Evolutionary conservation across 257 asterid genomes (phyloP).

Genomic region (Agastache rugosa): DNA sequence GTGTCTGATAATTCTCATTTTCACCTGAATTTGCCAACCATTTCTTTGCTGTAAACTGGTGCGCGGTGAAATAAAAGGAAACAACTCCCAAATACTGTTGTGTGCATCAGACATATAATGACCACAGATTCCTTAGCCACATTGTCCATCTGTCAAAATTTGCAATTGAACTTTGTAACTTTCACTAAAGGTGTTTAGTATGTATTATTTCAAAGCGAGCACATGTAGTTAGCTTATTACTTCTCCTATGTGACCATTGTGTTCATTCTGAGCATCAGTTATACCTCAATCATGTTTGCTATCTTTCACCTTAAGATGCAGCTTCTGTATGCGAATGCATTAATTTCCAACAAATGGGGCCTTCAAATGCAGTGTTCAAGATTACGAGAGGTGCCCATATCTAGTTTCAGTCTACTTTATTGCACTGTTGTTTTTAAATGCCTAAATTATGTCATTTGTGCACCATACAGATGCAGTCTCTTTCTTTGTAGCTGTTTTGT

Average conservation of each 20-base stretch:
- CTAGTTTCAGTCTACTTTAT: constrained; percentile 1
- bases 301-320: neutral
- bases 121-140: constrained; percentile 4
- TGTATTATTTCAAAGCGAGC: neutral
- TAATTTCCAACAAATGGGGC: neutral
- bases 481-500: constrained; percentile 5
- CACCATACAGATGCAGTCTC: neutral
- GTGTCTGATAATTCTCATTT: constrained; percentile 2
- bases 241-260: neutral
- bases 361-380: neutral
- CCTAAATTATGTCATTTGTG: neutral
- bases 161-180: neutral
- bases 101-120: neutral
- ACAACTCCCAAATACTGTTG: neutral
- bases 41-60: constrained; percentile 4
- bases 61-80: neutral
- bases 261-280: neutral
- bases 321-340: constrained; percentile 1
- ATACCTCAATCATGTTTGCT: constrained; percentile 1
- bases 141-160: neutral
- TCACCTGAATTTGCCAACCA: neutral
- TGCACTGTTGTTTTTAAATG: neutral
- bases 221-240: neutral
- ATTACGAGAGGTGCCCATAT: constrained; percentile 1
- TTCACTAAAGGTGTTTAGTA: neutral